Evolutionary conservation across 2,329 filamentous ascomycete species (phyloP).

Genomic region (Hawksworthiomyces lignivorus): DNA sequence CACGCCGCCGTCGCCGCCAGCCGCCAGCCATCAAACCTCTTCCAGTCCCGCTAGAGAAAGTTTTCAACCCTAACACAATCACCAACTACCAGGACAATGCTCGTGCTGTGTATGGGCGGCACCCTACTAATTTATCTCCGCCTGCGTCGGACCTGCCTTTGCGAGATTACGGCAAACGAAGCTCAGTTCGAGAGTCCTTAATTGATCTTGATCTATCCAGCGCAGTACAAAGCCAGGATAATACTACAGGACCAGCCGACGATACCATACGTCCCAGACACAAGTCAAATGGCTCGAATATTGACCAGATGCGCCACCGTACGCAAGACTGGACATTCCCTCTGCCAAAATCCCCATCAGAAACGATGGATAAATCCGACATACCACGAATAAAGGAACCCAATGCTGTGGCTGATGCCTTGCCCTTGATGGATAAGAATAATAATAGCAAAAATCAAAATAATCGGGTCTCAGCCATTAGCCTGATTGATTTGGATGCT

Average conservation of each 20-base stretch:
- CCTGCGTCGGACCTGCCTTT: slow-evolving; percentile 49
- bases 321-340: slow-evolving; percentile 48
- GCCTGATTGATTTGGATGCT: slow-evolving; percentile 28
- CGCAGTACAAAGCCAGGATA: slow-evolving; percentile 41
- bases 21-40: slow-evolving; percentile 51
- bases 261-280: slow-evolving; percentile 42
- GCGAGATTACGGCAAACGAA: slow-evolving; percentile 39
- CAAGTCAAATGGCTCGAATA: slow-evolving; percentile 47
- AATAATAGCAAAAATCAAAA: too few species aligned
- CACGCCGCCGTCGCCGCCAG: slow-evolving; percentile 40
- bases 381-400: too few species aligned
- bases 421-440: too few species aligned
- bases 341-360: too few species aligned
- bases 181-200: slow-evolving; percentile 50
- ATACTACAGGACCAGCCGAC: slow-evolving; percentile 38
- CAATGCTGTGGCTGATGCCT: too few species aligned
- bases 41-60: slow-evolving; percentile 52
- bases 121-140: slow-evolving; percentile 22
- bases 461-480: slow-evolving; percentile 26
- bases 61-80: slow-evolving; percentile 59
- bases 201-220: slow-evolving; percentile 55
- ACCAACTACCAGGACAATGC: slow-evolving; percentile 58
- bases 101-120: slow-evolving; percentile 48
- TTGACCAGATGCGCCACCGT: slow-evolving; percentile 26
- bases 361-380: too few species aligned